These are phyloP conservation scores for Talaromyces sp. DNA, from an alignment of 2,329 filamentous ascomycete genomes.

Conservation along the genomic window DNA sequence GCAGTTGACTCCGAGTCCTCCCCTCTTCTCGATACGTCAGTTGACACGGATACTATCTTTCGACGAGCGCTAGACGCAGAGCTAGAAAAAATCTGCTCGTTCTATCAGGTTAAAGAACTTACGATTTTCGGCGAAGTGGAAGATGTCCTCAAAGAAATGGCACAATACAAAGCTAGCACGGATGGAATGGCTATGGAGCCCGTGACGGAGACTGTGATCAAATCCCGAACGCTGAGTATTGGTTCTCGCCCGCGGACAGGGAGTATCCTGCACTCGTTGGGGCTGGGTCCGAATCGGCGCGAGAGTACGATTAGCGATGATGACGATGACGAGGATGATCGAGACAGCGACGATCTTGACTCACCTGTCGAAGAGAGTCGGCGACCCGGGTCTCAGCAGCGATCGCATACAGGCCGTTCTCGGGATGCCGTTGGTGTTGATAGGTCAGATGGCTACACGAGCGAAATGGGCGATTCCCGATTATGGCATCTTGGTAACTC, in stretches of 20 bases:
- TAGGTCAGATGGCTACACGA: conserved; percentile 28
- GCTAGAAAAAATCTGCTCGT: conserved; percentile 88
- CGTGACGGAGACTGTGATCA: conserved; percentile 40
- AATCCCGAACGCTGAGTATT: conserved; percentile 40
- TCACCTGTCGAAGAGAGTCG: conserved; percentile 44
- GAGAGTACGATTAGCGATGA: conserved; percentile 43
- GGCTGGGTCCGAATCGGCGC: conserved; percentile 42
- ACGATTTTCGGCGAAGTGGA: conserved; percentile 81
- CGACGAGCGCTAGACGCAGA: conserved; percentile 77
- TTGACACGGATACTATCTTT: conserved; percentile 78
- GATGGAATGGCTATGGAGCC: conserved; percentile 43
- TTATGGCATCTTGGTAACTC: conserved; percentile 27
- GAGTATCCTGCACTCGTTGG: conserved; percentile 54
- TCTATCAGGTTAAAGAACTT: conserved; percentile 83
- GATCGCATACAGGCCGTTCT: conserved; percentile 24
- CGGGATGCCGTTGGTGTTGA: conserved; percentile 26
- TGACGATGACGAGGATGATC: conserved; percentile 48
- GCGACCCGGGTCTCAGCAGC: conserved; percentile 23
- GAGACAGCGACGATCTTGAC: conserved; percentile 59
- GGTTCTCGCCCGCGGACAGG: conserved; percentile 42
- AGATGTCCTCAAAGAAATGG: conserved; percentile 70
- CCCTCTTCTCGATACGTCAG: conserved; percentile 65
- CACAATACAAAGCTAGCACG: conserved; percentile 60
- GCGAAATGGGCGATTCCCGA: conserved; percentile 36
- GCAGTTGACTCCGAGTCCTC: conserved; percentile 74